Percentiles rank a stretch among this genome's conserved stretches.
Conservation (phyloP, 495 filamentous ascomycete species). For the Xylaria curta region DNA sequence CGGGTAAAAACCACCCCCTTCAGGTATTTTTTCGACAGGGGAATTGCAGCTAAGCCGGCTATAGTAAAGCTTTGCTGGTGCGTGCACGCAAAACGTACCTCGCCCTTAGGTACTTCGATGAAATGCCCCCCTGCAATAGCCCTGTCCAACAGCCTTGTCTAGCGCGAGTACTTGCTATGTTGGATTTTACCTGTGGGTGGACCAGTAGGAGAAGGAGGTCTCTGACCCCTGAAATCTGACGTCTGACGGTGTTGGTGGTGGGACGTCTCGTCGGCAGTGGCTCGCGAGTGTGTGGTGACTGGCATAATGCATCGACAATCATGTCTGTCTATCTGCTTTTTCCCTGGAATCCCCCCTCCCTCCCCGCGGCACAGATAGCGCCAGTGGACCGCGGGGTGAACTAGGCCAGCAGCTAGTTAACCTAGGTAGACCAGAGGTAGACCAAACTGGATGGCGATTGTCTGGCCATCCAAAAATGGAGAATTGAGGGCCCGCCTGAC, state of each 20-base stretch:
- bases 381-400: not conserved
- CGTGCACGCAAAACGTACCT: too few species aligned
- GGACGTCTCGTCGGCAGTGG: not conserved
- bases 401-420: slow-evolving; percentile 2
- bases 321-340: not conserved
- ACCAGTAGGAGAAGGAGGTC: not conserved
- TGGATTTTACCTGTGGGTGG: too few species aligned
- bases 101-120: too few species aligned
- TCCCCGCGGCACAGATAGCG: not conserved
- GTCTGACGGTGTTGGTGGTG: slow-evolving; percentile 3
- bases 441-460: slow-evolving; percentile 2
- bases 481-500: slow-evolving; percentile 20
- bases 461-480: slow-evolving; percentile 21
- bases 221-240: slow-evolving; percentile 9
- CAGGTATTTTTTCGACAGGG: too few species aligned
- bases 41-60: too few species aligned
- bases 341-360: not conserved
- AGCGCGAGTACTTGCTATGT: too few species aligned
- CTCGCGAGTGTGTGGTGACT: slow-evolving; percentile 8
- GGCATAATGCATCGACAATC: slow-evolving; percentile 15
- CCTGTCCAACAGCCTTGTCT: too few species aligned
- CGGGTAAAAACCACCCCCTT: too few species aligned
- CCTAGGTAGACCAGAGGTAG: slow-evolving; percentile 3
- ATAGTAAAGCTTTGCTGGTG: too few species aligned
- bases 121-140: too few species aligned